Conservation (phyloP, 371 early-diverging fungal species). For the Mortierella sp. region DNA sequence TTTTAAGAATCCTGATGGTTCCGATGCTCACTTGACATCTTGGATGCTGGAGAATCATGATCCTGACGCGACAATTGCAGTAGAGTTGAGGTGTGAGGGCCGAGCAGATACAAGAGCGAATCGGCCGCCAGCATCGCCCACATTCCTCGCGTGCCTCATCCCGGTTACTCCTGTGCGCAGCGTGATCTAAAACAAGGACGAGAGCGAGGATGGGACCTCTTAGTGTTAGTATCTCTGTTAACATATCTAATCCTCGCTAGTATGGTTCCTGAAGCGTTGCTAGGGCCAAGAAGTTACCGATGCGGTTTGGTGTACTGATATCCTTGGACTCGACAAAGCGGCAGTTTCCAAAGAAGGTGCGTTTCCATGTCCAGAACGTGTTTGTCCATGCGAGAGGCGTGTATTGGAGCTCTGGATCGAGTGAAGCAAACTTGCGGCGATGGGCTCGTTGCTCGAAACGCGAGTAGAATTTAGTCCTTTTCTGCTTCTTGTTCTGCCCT, state of each 20-base stretch:
- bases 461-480: constrained; percentile 47
- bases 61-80: constrained; percentile 55
- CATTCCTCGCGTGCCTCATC: constrained; percentile 39
- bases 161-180: constrained; percentile 23
- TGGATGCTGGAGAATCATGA: constrained; percentile 58
- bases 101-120: constrained; percentile 50
- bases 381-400: constrained; percentile 55
- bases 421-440: constrained; percentile 38
- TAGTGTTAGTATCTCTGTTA: background rate
- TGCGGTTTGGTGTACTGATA: constrained; percentile 46
- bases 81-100: constrained; percentile 45
- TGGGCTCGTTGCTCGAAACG: constrained; percentile 51
- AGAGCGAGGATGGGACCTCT: too few species aligned
- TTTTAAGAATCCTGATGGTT: constrained; percentile 53
- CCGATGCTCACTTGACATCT: constrained; percentile 59
- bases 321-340: constrained; percentile 45
- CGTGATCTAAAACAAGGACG: constrained; percentile 17
- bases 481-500: constrained; percentile 31
- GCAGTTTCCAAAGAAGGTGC: constrained; percentile 51
- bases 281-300: constrained; percentile 16
- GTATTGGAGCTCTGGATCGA: constrained; percentile 45
- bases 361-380: constrained; percentile 55
- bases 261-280: background rate
- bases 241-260: background rate
- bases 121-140: constrained; percentile 53